Evolutionary conservation across 495 filamentous ascomycete genomes (phyloP).

Genomic region (Neurospora sublineolata): DNA sequence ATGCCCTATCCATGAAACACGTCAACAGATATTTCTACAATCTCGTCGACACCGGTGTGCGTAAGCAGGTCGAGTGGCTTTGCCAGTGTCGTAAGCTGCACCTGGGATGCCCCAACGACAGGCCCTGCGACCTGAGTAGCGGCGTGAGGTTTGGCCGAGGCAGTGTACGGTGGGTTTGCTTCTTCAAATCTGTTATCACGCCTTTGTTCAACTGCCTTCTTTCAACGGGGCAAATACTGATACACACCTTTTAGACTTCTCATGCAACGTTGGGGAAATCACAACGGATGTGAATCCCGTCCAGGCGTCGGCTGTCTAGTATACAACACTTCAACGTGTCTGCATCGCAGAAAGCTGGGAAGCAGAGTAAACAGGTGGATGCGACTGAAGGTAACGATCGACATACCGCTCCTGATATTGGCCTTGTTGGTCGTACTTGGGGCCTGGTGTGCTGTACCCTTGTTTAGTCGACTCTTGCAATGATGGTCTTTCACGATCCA

Average conservation of each 20-base stretch:
- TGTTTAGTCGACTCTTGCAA: not conserved
- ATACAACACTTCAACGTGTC: slow-evolving; percentile 34
- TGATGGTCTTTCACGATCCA: not conserved
- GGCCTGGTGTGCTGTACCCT: slow-evolving; percentile 7
- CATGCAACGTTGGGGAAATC: slow-evolving; percentile 42
- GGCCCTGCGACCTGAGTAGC: slow-evolving; percentile 38
- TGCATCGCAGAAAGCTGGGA: slow-evolving; percentile 21
- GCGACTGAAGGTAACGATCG: slow-evolving; percentile 18
- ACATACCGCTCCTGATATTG: slow-evolving; percentile 23
- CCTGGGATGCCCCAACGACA: slow-evolving; percentile 39
- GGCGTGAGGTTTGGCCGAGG: slow-evolving; percentile 42
- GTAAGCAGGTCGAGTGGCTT: slow-evolving; percentile 57
- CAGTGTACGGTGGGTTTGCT: slow-evolving; percentile 32
- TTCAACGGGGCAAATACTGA: not conserved
- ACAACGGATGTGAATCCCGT: slow-evolving; percentile 41
- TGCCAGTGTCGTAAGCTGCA: slow-evolving; percentile 43
- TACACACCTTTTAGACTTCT: slow-evolving; percentile 23
- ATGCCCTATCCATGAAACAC: slow-evolving; percentile 51
- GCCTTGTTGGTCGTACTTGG: slow-evolving; percentile 18
- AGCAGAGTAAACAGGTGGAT: slow-evolving; percentile 28
- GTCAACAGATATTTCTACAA: slow-evolving; percentile 49
- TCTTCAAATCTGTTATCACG: not conserved
- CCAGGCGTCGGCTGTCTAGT: slow-evolving; percentile 42
- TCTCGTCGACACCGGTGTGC: slow-evolving; percentile 54
- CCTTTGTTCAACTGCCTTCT: no score